These are phyloP conservation scores for Gossypium trilobum DNA, from an alignment of 441 rosid genomes.

Conservation along the genomic window DNA sequence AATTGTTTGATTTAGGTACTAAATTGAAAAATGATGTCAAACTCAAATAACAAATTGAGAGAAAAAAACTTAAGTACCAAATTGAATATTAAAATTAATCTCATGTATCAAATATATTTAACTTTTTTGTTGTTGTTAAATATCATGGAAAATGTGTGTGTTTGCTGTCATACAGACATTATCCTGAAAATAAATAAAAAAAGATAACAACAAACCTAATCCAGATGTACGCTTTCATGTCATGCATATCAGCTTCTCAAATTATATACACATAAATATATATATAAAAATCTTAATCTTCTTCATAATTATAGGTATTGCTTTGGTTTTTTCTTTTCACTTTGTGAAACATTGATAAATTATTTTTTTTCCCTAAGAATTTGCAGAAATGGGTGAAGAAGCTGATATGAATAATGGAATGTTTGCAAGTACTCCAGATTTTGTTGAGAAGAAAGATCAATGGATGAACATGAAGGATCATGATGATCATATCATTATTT, in stretches of 20 bases:
- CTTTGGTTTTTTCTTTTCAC: background rate
- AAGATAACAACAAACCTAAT: background rate
- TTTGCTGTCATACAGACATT: background rate
- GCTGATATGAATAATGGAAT: background rate
- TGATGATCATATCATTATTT: background rate
- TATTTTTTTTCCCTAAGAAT: background rate
- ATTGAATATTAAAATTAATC: background rate
- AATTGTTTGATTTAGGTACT: too few relatives aligned
- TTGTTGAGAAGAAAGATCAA: background rate
- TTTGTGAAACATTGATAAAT: background rate
- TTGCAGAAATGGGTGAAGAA: slow-evolving; percentile 2
- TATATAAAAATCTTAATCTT: background rate
- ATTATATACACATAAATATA: background rate
- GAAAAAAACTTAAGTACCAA: too few relatives aligned
- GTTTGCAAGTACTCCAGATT: background rate
- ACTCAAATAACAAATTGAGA: too few relatives aligned
- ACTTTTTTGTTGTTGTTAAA: background rate
- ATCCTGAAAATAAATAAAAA: background rate
- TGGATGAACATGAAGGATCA: background rate
- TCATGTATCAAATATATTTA: background rate
- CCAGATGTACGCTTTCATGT: background rate
- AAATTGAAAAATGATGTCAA: too few relatives aligned
- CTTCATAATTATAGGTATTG: background rate
- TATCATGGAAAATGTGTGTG: background rate
- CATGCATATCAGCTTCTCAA: too few relatives aligned